These are phyloP conservation scores for Peziza echinospora DNA, from an alignment of 495 filamentous ascomycete genomes.

Conservation along the genomic window DNA sequence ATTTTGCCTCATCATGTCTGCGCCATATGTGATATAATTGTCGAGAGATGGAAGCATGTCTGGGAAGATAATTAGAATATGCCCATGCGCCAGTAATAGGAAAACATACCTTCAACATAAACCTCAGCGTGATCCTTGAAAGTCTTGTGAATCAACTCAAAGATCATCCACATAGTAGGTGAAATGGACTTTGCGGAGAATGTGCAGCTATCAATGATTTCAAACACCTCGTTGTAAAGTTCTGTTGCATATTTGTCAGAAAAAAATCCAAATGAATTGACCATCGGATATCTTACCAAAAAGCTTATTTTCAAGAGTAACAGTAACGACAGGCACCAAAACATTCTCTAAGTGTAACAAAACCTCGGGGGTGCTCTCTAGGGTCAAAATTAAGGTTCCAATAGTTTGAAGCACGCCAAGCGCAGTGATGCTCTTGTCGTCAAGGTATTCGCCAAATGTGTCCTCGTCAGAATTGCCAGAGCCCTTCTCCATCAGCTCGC, in stretches of 20 bases:
- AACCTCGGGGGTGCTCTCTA: slow-evolving; percentile 92
- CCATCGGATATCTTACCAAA: slow-evolving; percentile 33
- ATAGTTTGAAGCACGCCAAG: slow-evolving; percentile 94
- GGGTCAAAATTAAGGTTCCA: slow-evolving; percentile 82
- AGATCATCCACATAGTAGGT: slow-evolving; percentile 92
- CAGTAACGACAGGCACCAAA: slow-evolving; percentile 85
- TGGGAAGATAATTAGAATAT: slow-evolving; percentile 1
- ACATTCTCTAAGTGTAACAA: slow-evolving; percentile 83
- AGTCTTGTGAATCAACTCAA: slow-evolving; percentile 84
- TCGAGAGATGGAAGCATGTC: slow-evolving; percentile 96
- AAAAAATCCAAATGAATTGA: neutral
- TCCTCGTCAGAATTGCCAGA: slow-evolving; percentile 45
- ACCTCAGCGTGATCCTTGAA: slow-evolving; percentile 94
- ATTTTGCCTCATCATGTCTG: slow-evolving; percentile 53
- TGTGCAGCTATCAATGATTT: slow-evolving; percentile 99
- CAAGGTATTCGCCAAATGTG: slow-evolving; percentile 68
- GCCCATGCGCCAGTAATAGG: neutral
- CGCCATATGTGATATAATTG: slow-evolving; percentile 87
- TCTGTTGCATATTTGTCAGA: slow-evolving; percentile 26
- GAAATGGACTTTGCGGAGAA: slow-evolving; percentile 91
- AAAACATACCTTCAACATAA: slow-evolving; percentile 46
- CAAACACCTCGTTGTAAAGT: slow-evolving; percentile 92
- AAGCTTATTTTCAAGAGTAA: slow-evolving; percentile 92
- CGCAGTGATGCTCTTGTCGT: slow-evolving; percentile 96
- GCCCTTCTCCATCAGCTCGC: slow-evolving; percentile 73